Percentiles rank a stretch among this genome's conserved stretches.
These are phyloP conservation scores for Croton laevigatus DNA, from an alignment of 441 rosid species.

Conservation along the genomic window DNA sequence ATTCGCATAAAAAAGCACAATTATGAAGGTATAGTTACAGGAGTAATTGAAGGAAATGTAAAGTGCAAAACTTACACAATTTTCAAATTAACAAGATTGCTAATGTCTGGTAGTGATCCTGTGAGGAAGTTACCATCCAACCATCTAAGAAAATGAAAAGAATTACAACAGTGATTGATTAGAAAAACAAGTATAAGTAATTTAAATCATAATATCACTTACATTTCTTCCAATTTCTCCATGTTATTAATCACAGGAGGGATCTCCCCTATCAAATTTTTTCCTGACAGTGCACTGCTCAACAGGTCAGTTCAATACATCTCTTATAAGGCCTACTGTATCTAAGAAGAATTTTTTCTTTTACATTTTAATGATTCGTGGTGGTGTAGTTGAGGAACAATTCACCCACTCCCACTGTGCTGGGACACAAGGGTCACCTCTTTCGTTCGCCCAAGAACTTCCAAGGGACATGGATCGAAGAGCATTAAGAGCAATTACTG, in stretches of 20 bases:
- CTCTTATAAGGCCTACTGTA: slow-evolving; percentile 1
- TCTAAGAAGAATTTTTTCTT: not conserved
- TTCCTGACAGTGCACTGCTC: slow-evolving; percentile 65
- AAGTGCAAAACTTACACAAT: slow-evolving; percentile 57
- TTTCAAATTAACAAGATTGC: slow-evolving; percentile 62
- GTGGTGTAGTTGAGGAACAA: slow-evolving; percentile 66
- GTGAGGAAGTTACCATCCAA: slow-evolving; percentile 64
- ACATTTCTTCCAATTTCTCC: slow-evolving; percentile 77
- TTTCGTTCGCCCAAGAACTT: slow-evolving; percentile 57
- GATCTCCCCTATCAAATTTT: slow-evolving; percentile 58
- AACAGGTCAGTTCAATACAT: slow-evolving; percentile 28
- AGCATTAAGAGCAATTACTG: slow-evolving; percentile 62
- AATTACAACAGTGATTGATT: slow-evolving; percentile 3
- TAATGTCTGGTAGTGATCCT: slow-evolving; percentile 75
- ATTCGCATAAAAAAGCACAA: slow-evolving; percentile 2
- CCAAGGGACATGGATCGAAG: slow-evolving; percentile 46
- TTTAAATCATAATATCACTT: slow-evolving; percentile 31
- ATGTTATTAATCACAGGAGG: slow-evolving; percentile 57
- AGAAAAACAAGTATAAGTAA: slow-evolving; percentile 2
- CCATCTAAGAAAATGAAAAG: slow-evolving; percentile 56
- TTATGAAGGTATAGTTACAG: not conserved
- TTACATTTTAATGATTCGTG: slow-evolving; percentile 92
- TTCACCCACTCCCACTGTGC: slow-evolving; percentile 74
- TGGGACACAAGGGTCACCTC: slow-evolving; percentile 95
- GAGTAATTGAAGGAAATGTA: slow-evolving; percentile 2